Conservation (phyloP, 805 yeast species). For the Pichia manshurica region DNA sequence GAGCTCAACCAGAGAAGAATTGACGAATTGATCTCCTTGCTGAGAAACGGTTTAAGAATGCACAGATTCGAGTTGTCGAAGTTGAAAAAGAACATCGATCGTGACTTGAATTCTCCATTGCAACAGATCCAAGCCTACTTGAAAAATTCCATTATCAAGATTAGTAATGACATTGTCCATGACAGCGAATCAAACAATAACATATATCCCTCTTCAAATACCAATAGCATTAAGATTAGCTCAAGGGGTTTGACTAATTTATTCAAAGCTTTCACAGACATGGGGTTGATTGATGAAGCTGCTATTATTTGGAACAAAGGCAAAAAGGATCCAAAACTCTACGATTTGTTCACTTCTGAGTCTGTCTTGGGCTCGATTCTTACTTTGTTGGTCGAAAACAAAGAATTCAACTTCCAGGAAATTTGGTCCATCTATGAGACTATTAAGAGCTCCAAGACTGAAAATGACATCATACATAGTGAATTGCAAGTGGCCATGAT, state of each 20-base stretch:
- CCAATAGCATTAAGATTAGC: conserved; percentile 34
- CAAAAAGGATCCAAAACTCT: conserved; percentile 35
- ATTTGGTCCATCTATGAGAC: conserved; percentile 46
- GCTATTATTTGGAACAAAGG: conserved; percentile 63
- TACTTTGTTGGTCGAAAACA: conserved; percentile 57
- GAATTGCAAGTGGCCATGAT: conserved; percentile 66
- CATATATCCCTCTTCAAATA: conserved; percentile 3
- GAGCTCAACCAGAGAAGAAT: conserved; percentile 41
- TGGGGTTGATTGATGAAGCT: conserved; percentile 55
- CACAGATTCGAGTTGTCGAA: conserved; percentile 47
- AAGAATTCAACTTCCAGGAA: conserved; percentile 55
- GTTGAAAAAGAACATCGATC: conserved; percentile 51
- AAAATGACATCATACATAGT: conserved; percentile 27
- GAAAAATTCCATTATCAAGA: conserved; percentile 38
- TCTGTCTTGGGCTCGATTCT: conserved; percentile 62
- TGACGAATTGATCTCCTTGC: conserved; percentile 41
- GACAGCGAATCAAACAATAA: not conserved
- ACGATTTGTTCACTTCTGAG: conserved; percentile 49
- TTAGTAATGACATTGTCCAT: conserved; percentile 36
- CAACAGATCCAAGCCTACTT: conserved; percentile 42
- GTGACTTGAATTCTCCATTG: conserved; percentile 46
- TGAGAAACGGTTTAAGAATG: conserved; percentile 52
- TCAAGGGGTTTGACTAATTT: conserved; percentile 52
- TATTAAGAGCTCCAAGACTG: conserved; percentile 26
- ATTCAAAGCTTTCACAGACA: conserved; percentile 53